phyloP scores from a whole-genome alignment of 2,329 filamentous ascomycete species.

The Fusarium sp. region DNA sequence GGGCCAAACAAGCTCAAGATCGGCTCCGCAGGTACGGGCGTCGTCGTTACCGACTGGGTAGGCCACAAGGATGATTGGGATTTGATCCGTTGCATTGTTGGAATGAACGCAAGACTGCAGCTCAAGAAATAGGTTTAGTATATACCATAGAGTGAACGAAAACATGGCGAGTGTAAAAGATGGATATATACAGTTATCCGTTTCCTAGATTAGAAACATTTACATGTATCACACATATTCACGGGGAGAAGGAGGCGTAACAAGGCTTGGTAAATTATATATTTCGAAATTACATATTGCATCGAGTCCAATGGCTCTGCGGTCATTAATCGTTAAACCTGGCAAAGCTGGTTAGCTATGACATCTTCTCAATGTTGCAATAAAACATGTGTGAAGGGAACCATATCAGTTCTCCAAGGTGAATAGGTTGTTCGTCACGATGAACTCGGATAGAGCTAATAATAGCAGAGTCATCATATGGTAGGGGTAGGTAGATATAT shows the following conservation, averaged over 20 bases:
- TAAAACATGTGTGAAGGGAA: conserved; percentile 16
- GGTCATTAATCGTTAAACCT: neutral
- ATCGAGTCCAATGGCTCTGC: neutral
- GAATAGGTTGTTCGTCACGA: conserved; percentile 66
- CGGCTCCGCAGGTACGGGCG: conserved; percentile 82
- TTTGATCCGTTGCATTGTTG: conserved; percentile 85
- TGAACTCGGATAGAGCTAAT: conserved; percentile 63
- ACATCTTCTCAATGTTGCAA: neutral
- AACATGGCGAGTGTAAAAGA: neutral
- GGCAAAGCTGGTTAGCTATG: conserved; percentile 20
- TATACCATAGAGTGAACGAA: neutral
- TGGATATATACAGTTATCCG: neutral
- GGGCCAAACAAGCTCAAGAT: conserved; percentile 63
- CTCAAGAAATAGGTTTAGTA: conserved; percentile 53
- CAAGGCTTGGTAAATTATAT: neutral
- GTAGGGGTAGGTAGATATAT: conserved; percentile 39
- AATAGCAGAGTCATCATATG: conserved; percentile 63
- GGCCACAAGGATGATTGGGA: conserved; percentile 91
- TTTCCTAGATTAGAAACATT: neutral
- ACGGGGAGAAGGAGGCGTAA: neutral
- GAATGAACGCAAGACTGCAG: conserved; percentile 83
- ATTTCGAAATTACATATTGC: neutral
- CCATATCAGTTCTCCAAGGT: conserved; percentile 72
- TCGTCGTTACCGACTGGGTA: conserved; percentile 95
- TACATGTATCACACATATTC: neutral